Conservation (phyloP, 192 early-diverging fungal species). For the Backusella tuberculispora region DNA sequence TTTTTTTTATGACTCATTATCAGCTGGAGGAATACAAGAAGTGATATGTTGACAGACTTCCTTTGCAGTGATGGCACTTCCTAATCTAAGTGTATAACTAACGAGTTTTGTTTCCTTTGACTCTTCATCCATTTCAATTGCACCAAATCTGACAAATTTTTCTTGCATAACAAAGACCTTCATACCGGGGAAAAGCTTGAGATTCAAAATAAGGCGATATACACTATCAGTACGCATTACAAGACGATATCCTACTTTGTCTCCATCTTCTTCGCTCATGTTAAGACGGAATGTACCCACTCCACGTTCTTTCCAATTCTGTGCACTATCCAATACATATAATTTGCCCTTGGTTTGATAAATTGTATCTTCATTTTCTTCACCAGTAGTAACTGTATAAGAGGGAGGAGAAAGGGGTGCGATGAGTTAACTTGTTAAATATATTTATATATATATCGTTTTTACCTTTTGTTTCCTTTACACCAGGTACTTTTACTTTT, state of each 20-base stretch:
- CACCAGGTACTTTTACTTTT: conserved; percentile 40
- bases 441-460: not conserved
- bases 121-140: conserved; percentile 33
- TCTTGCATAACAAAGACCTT: conserved; percentile 42
- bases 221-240: conserved; percentile 53
- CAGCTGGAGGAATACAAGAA: conserved; percentile 18
- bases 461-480: conserved; percentile 39
- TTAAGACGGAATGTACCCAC: conserved; percentile 46
- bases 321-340: conserved; percentile 35
- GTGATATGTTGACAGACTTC: conserved; percentile 37
- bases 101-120: conserved; percentile 20
- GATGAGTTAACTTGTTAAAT: not conserved
- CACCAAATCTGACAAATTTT: conserved; percentile 45
- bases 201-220: conserved; percentile 47
- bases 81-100: conserved; percentile 38
- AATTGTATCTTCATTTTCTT: conserved; percentile 46
- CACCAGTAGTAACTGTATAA: conserved; percentile 41
- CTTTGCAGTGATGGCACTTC: conserved; percentile 19
- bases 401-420: not conserved
- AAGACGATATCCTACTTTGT: conserved; percentile 25
- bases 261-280: not conserved
- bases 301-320: conserved; percentile 48
- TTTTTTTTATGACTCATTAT: conserved; percentile 10
- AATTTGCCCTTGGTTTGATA: conserved; percentile 45
- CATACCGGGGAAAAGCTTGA: conserved; percentile 44